phyloP scores from a whole-genome alignment of 2,329 filamentous ascomycete genomes.

The Alternaria infectoria region DNA sequence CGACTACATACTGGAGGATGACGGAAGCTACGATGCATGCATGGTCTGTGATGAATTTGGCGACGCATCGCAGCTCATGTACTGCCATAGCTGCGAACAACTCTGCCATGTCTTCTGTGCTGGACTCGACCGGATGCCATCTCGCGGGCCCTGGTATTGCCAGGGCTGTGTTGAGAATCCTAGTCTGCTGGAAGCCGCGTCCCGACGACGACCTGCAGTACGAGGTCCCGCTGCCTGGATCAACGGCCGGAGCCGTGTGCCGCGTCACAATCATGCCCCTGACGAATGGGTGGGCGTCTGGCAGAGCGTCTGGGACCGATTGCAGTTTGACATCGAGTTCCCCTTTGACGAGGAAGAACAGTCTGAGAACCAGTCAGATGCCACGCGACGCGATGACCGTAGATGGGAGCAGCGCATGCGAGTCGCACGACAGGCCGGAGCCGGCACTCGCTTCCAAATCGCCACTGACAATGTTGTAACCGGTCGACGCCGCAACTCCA shows the following conservation, averaged over 20 bases:
- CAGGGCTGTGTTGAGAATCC: constrained; percentile 70
- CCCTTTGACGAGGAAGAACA: constrained; percentile 74
- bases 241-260: constrained; percentile 37
- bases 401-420: constrained; percentile 85
- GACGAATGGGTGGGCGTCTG: constrained; percentile 75
- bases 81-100: constrained; percentile 90
- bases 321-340: constrained; percentile 81
- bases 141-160: constrained; percentile 83
- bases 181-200: constrained; percentile 46
- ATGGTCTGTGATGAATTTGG: constrained; percentile 82
- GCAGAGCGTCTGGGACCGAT: constrained; percentile 84
- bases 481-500: constrained; percentile 46
- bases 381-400: constrained; percentile 64
- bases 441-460: constrained; percentile 72
- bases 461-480: constrained; percentile 64
- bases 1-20: constrained; percentile 63
- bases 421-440: constrained; percentile 81
- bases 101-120: constrained; percentile 93
- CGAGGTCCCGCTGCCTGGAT: constrained; percentile 42
- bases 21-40: constrained; percentile 67
- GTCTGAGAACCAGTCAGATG: constrained; percentile 63
- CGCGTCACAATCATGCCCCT: constrained; percentile 39
- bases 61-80: constrained; percentile 81
- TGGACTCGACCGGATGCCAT: constrained; percentile 77
- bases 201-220: constrained; percentile 28